Evolutionary conservation across 306 rosid species (phyloP).

Genomic region (Castanea mollissima): DNA sequence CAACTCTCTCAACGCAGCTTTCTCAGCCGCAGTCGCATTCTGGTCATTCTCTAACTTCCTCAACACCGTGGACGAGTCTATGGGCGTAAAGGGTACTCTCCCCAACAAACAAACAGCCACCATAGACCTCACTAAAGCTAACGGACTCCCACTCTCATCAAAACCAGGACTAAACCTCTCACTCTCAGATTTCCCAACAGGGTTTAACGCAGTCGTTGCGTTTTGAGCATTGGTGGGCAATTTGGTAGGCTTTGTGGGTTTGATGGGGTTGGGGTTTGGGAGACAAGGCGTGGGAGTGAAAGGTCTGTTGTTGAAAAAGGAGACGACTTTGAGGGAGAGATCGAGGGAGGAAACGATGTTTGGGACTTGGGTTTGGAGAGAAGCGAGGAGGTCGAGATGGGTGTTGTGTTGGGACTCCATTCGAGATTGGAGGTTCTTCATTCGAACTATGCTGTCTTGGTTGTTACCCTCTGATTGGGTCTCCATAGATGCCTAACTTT

Average conservation of each 20-base stretch:
- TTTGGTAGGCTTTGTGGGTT: conserved; percentile 21
- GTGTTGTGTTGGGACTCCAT: conserved; percentile 62
- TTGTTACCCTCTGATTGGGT: conserved; percentile 37
- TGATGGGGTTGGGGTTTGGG: conserved; percentile 52
- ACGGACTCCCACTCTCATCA: conserved; percentile 55
- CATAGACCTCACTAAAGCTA: conserved; percentile 74
- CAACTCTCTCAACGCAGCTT: conserved; percentile 68
- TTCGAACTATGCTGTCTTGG: conserved; percentile 38
- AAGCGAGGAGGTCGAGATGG: conserved; percentile 72
- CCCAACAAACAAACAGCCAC: conserved; percentile 74
- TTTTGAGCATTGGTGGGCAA: conserved; percentile 32
- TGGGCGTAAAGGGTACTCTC: conserved; percentile 74
- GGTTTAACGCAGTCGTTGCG: conserved; percentile 12
- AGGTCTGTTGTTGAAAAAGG: conserved; percentile 72
- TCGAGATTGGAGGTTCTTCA: conserved; percentile 72
- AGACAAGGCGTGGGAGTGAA: conserved; percentile 73
- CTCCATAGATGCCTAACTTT: conserved; percentile 41
- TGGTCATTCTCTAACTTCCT: conserved; percentile 81
- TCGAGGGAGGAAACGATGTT: conserved; percentile 73
- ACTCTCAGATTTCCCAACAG: conserved; percentile 18
- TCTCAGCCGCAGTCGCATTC: conserved; percentile 50
- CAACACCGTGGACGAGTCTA: conserved; percentile 85
- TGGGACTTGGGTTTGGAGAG: conserved; percentile 62
- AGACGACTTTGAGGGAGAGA: conserved; percentile 74
- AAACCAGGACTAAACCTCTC: conserved; percentile 15